Percentiles rank a stretch among this genome's conserved stretches.
Conservation (phyloP, 345 rosid genomes). For the Odontarrhena argentea region DNA sequence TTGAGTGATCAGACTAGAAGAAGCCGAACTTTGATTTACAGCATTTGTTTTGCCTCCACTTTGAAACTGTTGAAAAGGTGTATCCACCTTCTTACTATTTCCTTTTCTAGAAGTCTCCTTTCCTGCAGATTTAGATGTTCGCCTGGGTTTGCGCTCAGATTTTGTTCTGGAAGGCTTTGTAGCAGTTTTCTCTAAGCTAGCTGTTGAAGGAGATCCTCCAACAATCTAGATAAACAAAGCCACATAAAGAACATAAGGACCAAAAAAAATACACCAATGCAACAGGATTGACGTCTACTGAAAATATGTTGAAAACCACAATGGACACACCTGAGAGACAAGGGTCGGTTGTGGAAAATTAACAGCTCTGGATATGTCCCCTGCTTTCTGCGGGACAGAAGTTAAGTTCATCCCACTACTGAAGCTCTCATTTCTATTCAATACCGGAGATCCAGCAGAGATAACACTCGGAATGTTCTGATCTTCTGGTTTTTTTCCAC, state of each 20-base stretch:
- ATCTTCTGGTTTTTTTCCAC: conserved; percentile 41
- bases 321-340: conserved; percentile 48
- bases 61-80: conserved; percentile 49
- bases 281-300: conserved; percentile 5
- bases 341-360: conserved; percentile 40
- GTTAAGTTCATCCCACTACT: conserved; percentile 57
- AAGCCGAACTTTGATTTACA: conserved; percentile 50
- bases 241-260: conserved; percentile 10
- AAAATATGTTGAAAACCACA: conserved; percentile 13
- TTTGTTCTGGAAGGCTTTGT: conserved; percentile 56
- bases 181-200: conserved; percentile 50
- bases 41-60: conserved; percentile 53
- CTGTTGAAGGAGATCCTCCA: conserved; percentile 58
- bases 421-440: conserved; percentile 47
- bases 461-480: conserved; percentile 41
- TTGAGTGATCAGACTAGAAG: conserved; percentile 51
- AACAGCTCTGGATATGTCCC: conserved; percentile 49
- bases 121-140: conserved; percentile 62
- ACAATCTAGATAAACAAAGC: conserved; percentile 50
- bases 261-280: conserved; percentile 2
- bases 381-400: conserved; percentile 51
- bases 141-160: conserved; percentile 74
- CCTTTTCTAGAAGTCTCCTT: conserved; percentile 67
- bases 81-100: conserved; percentile 47
- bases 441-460: conserved; percentile 41